A percentile compares a stretch with the other conserved stretches of the same genome.
Conservation (phyloP, 208 protist genomes). For the Leishmania arabica region DNA sequence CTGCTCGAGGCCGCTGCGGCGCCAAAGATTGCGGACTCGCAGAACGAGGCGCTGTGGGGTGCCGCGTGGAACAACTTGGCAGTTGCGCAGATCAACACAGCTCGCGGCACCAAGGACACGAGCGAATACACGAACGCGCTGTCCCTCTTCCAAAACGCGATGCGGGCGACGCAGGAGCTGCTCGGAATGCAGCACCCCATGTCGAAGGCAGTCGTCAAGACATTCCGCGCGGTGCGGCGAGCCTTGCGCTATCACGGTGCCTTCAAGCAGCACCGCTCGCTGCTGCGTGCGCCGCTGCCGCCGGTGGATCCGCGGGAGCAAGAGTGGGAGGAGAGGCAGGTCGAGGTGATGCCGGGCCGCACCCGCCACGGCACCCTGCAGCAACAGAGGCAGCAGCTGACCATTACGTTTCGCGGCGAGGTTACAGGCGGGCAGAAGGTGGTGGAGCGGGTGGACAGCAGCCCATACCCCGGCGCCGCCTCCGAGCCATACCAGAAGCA, state of each 20-base stretch:
- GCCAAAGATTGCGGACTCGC: constrained; percentile 59
- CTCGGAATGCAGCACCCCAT: constrained; percentile 82
- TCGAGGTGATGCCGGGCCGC: constrained; percentile 40
- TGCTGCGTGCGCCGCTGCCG: constrained; percentile 60
- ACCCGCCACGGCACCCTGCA: constrained; percentile 52
- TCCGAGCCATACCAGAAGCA: constrained; percentile 44
- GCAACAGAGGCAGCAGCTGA: constrained; percentile 67
- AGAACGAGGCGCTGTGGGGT: constrained; percentile 84
- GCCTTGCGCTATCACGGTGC: constrained; percentile 58
- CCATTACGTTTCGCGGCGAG: constrained; percentile 84
- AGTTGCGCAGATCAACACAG: constrained; percentile 86
- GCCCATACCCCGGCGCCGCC: constrained; percentile 67
- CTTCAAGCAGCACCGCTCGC: constrained; percentile 78
- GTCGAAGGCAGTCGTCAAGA: constrained; percentile 66
- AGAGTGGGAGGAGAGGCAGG: constrained; percentile 44
- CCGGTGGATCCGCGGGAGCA: constrained; percentile 76
- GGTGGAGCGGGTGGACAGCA: constrained; percentile 63
- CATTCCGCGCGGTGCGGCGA: constrained; percentile 70
- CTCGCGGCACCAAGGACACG: constrained; percentile 39
- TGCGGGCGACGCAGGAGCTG: constrained; percentile 79
- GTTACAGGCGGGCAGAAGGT: constrained; percentile 66
- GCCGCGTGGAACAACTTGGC: constrained; percentile 91
- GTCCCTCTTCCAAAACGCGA: constrained; percentile 83
- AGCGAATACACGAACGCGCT: constrained; percentile 78
- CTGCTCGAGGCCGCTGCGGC: constrained; percentile 42